Conservation (phyloP, 177 flowering plant species). For the Telopea speciosissima region DNA sequence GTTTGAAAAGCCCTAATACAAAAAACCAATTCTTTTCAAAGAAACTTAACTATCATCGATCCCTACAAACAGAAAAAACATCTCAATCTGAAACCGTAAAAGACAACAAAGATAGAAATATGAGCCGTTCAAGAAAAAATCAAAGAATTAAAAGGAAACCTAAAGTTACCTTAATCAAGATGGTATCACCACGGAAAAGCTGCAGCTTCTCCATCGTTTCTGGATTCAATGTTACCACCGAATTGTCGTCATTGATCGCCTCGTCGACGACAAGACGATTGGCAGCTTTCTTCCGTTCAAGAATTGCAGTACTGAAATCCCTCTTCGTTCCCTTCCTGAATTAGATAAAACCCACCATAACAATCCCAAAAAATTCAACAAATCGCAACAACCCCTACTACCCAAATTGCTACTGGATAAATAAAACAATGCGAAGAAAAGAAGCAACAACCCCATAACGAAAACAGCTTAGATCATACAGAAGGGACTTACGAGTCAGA, state of each 20-base stretch:
- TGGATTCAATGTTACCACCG: constrained; percentile 22
- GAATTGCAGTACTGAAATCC: constrained; percentile 19
- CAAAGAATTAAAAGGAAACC: not conserved
- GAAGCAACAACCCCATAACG: not conserved
- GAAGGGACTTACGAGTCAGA: constrained; percentile 11
- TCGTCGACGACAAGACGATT: constrained; percentile 24
- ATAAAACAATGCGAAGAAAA: not conserved
- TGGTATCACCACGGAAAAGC: constrained; percentile 25
- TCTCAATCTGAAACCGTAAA: not conserved
- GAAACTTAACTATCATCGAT: not conserved
- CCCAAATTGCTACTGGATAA: no score
- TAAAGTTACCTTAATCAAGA: constrained; percentile 18
- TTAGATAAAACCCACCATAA: not conserved
- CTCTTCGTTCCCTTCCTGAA: constrained; percentile 21
- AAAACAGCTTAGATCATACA: no score
- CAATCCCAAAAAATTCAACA: not conserved
- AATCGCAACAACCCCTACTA: not conserved
- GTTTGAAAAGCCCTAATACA: not conserved
- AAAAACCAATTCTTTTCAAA: not conserved
- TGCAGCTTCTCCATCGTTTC: constrained; percentile 24
- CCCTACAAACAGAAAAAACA: not conserved
- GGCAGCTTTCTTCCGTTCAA: constrained; percentile 22
- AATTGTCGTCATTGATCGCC: constrained; percentile 22
- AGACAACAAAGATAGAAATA: not conserved
- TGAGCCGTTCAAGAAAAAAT: no score